Base-by-base conservation (phyloP, 345 rosid genomes). In the Populus euphratica region DNA sequence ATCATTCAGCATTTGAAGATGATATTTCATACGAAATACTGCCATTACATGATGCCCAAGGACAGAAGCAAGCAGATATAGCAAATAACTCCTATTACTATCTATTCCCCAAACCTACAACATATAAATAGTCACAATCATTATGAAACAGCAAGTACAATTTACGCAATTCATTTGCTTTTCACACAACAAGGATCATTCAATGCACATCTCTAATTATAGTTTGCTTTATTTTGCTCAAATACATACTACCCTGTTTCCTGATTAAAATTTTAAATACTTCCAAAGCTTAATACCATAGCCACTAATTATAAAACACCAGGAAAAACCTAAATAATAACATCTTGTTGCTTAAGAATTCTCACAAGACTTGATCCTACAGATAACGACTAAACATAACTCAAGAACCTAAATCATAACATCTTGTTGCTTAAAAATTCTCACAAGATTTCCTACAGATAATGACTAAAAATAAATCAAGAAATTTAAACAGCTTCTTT, bases 1-100 rank as follows among this genome's bases (percentile, higher is more conserved):
- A 75, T 62, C 59, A 83, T 39, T 50, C 52, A 77, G 21, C 33
- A 54, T 41, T 17, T 64, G 71, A 68, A 73, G 29, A 67, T 6
- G 33, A 50, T 35, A 39, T 77, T 68, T 18, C 72, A 64, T 17
- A 20, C 43, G 39, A 50, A 69, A 33, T 10, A 27, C 21, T 39
- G 49, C n/a, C 31, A 36, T 16, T 29, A 29, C 5, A 47, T 49
- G 62, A 31, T 66, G 39, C 73, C 68, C 36, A 67, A 63, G 62
- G 52, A 59, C 43, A 3, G 5, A 76, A 16, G 8, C 17, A 65
- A 31, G 54, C 10, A 14, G 44, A 4, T 5, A 66, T 50, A 38
- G 29, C 8, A 64, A 74, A 14, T 64, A 75, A 39, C 56, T 20
- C 33, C 63, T 10, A 70, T 11, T 21, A 70, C 21, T 44, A 68